These are phyloP conservation scores for Yamadazyma triangularis DNA, from an alignment of 1,139 yeast species.

Conservation along the genomic window DNA sequence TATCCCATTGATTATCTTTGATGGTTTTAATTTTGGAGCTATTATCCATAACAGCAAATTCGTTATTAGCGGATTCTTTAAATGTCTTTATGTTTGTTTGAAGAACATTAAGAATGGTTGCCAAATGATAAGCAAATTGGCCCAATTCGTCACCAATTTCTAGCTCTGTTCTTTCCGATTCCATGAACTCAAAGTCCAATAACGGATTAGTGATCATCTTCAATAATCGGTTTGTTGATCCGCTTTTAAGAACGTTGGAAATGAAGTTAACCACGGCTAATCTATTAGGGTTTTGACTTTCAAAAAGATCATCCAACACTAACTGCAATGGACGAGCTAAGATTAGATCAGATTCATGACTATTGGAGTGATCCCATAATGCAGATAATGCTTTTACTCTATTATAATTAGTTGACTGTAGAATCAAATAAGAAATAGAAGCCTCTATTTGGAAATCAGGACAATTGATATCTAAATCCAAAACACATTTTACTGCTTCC, in stretches of 20 bases:
- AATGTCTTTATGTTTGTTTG: slow-evolving; percentile 37
- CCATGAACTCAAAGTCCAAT: slow-evolving; percentile 33
- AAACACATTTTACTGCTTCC: slow-evolving; percentile 53
- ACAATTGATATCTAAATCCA: slow-evolving; percentile 36
- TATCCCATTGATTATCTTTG: slow-evolving; percentile 43
- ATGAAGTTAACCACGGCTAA: slow-evolving; percentile 57
- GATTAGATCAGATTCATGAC: slow-evolving; percentile 41
- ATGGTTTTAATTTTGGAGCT: slow-evolving; percentile 33
- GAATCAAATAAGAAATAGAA: slow-evolving; percentile 47
- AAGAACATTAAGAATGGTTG: slow-evolving; percentile 48
- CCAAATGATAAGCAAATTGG: slow-evolving; percentile 54
- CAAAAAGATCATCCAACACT: slow-evolving; percentile 57
- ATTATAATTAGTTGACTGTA: slow-evolving; percentile 29
- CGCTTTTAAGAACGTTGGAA: slow-evolving; percentile 44
- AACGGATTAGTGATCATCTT: slow-evolving; percentile 52
- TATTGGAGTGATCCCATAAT: slow-evolving; percentile 56
- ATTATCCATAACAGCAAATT: slow-evolving; percentile 52
- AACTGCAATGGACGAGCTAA: slow-evolving; percentile 65
- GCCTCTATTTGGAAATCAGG: slow-evolving; percentile 53
- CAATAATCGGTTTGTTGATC: slow-evolving; percentile 57
- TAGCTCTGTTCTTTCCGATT: slow-evolving; percentile 12
- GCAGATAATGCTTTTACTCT: slow-evolving; percentile 48
- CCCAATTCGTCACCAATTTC: slow-evolving; percentile 49
- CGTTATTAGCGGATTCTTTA: slow-evolving; percentile 47
- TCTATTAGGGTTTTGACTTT: slow-evolving; percentile 36